phyloP scores from a whole-genome alignment of 2,329 filamentous ascomycete species.

The Claviceps paspali region DNA sequence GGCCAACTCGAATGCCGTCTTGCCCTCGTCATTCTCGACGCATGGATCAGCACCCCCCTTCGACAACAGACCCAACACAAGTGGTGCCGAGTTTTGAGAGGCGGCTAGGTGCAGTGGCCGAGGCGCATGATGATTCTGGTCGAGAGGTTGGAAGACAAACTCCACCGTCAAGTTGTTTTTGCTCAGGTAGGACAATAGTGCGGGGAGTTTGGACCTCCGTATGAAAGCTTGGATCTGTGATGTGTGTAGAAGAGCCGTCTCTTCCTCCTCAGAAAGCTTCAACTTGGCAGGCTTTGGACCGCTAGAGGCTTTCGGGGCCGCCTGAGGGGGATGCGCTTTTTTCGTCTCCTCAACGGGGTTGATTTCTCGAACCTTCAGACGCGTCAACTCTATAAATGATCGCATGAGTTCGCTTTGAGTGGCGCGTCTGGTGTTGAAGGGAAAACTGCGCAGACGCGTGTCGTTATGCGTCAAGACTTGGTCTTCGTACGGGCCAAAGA shows the following conservation, averaged over 20 bases:
- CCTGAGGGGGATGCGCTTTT: constrained; percentile 21
- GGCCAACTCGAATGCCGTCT: constrained; percentile 71
- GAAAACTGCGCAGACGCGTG: constrained; percentile 67
- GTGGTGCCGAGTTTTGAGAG: constrained; percentile 58
- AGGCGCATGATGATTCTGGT: constrained; percentile 64
- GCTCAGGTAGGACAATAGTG: constrained; percentile 68
- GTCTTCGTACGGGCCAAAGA: constrained; percentile 84
- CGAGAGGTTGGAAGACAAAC: constrained; percentile 60
- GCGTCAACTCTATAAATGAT: constrained; percentile 82
- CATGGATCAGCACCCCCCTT: constrained; percentile 66
- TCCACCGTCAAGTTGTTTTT: constrained; percentile 56
- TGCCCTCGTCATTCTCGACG: constrained; percentile 56
- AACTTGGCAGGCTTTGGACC: constrained; percentile 37
- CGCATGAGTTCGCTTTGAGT: constrained; percentile 93
- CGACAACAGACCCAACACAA: constrained; percentile 62
- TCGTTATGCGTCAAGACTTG: constrained; percentile 73
- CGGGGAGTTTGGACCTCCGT: constrained; percentile 77
- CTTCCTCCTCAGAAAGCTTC: constrained; percentile 68
- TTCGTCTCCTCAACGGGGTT: constrained; percentile 45
- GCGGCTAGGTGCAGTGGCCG: constrained; percentile 79
- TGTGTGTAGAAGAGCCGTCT: constrained; percentile 69
- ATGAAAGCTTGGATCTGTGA: constrained; percentile 79
- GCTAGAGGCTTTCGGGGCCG: constrained; percentile 21
- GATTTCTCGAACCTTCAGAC: constrained; percentile 71
- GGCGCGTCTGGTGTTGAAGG: constrained; percentile 80